These are phyloP conservation scores for Pistacia integerrima DNA, from an alignment of 345 rosid genomes.

Conservation along the genomic window DNA sequence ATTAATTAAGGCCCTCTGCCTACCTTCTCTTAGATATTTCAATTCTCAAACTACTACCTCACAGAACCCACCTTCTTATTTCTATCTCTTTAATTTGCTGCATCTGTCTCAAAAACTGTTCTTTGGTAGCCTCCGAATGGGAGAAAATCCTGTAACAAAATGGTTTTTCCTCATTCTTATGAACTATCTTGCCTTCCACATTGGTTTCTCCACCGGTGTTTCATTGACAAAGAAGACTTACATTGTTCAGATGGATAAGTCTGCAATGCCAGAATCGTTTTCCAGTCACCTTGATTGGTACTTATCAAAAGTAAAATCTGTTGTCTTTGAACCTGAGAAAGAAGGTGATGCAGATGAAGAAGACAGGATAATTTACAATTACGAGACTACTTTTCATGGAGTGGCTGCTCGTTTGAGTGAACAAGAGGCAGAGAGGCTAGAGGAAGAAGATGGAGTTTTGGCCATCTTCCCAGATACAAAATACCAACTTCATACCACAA, in stretches of 20 bases:
- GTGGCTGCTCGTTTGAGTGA: slow-evolving; percentile 57
- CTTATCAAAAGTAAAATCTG: slow-evolving; percentile 61
- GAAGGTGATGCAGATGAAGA: slow-evolving; percentile 37
- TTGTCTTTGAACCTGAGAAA: slow-evolving; percentile 27
- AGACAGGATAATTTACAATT: slow-evolving; percentile 66
- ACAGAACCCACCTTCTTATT: neutral
- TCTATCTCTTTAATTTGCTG: neutral
- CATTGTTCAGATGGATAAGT: slow-evolving; percentile 84
- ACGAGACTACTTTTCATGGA: slow-evolving; percentile 65
- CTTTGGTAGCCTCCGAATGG: slow-evolving; percentile 36
- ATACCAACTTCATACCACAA: slow-evolving; percentile 72
- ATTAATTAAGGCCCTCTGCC: neutral
- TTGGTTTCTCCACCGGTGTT: slow-evolving; percentile 32
- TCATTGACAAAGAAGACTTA: slow-evolving; percentile 54
- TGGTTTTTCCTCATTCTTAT: slow-evolving; percentile 44
- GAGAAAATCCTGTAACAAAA: slow-evolving; percentile 31
- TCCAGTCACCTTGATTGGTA: slow-evolving; percentile 72
- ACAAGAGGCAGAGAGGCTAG: slow-evolving; percentile 61
- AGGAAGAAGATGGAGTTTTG: slow-evolving; percentile 53
- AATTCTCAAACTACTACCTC: slow-evolving; percentile 13
- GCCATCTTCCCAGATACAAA: slow-evolving; percentile 57
- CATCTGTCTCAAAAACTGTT: neutral
- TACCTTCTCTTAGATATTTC: slow-evolving; percentile 15
- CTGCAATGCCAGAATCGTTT: slow-evolving; percentile 70
- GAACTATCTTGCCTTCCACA: slow-evolving; percentile 28